These are phyloP conservation scores for Iris pallida DNA, from an alignment of 116 monocot genomes.

Conservation along the genomic window DNA sequence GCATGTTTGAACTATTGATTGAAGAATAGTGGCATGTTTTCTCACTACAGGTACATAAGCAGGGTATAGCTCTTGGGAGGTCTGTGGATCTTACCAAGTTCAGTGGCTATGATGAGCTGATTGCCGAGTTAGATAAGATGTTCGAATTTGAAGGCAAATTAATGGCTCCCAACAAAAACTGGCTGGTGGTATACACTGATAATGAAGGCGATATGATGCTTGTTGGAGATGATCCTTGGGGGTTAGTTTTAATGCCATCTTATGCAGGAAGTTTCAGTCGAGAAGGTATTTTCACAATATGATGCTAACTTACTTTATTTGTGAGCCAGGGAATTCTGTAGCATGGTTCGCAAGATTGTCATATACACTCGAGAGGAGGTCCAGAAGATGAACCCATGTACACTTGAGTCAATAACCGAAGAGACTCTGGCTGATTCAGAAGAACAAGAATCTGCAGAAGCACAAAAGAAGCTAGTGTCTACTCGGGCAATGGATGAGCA, in stretches of 20 bases:
- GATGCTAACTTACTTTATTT: too few relatives aligned
- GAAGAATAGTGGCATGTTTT: neutral
- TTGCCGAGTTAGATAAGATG: conserved; percentile 16
- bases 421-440: neutral
- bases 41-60: conserved; percentile 18
- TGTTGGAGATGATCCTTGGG: conserved; percentile 24
- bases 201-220: conserved; percentile 29
- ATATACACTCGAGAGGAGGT: neutral
- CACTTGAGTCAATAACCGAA: neutral
- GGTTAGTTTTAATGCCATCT: neutral
- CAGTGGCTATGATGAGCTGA: conserved; percentile 17
- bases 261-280: neutral
- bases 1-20: too few relatives aligned
- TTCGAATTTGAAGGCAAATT: conserved; percentile 18
- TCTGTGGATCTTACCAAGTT: conserved; percentile 18
- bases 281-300: too few relatives aligned
- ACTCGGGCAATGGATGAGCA: neutral
- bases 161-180: conserved; percentile 8
- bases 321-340: neutral
- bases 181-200: conserved; percentile 19
- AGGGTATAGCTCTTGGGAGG: conserved; percentile 22
- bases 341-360: neutral
- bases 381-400: neutral
- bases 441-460: neutral
- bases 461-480: neutral